phyloP scores from a whole-genome alignment of 257 asterid genomes.

The Petrea volubilis region DNA sequence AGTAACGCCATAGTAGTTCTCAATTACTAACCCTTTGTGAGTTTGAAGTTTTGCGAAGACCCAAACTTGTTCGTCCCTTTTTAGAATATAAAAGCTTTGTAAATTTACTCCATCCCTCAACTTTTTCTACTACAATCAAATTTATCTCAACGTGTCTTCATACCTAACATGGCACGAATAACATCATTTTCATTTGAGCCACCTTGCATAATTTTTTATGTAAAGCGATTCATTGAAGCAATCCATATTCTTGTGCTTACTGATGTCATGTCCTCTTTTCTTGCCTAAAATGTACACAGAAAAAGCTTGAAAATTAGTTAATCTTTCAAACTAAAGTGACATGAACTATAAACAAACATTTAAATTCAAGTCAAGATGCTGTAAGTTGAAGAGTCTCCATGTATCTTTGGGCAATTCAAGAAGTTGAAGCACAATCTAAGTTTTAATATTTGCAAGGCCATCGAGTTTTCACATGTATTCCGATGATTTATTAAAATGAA shows the following conservation, averaged over 20 bases:
- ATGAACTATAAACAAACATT: background rate
- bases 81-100: background rate
- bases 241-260: slow-evolving; percentile 22
- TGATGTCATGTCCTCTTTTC: slow-evolving; percentile 9
- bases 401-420: slow-evolving; percentile 13
- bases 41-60: slow-evolving; percentile 8
- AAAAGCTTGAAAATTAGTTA: slow-evolving; percentile 29
- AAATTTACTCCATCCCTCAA: background rate
- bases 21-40: background rate
- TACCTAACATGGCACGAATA: too few relatives aligned
- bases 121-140: slow-evolving; percentile 10
- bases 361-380: slow-evolving; percentile 30
- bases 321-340: slow-evolving; percentile 23
- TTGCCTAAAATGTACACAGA: slow-evolving; percentile 13
- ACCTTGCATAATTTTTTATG: slow-evolving; percentile 16
- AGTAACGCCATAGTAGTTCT: background rate
- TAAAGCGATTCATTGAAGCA: slow-evolving; percentile 32
- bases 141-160: background rate
- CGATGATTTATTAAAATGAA: background rate
- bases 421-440: slow-evolving; percentile 24
- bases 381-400: slow-evolving; percentile 23
- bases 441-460: slow-evolving; percentile 25
- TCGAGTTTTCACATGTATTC: too few relatives aligned
- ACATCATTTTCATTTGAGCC: too few relatives aligned
- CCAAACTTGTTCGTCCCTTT: background rate